Evolutionary conservation across 108 stramenopile species (phyloP).

Genomic region (Fistulifera pelliculosa): DNA sequence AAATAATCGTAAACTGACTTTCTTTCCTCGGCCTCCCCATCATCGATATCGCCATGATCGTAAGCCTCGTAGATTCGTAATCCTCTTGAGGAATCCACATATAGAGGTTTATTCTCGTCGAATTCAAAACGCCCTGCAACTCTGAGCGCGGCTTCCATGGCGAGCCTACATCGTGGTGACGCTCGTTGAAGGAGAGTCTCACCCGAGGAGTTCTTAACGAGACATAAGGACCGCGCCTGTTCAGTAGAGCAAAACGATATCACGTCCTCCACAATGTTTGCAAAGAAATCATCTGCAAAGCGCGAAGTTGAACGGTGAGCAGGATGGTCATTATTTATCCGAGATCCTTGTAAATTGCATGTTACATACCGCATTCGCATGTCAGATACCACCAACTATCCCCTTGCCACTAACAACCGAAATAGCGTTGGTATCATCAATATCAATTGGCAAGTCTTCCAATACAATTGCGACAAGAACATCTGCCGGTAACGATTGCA

Average conservation of each 20-base stretch:
- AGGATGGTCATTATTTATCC: no score
- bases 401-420: constrained; percentile 39
- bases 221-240: constrained; percentile 34
- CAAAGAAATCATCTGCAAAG: constrained; percentile 42
- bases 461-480: constrained; percentile 72
- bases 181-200: constrained; percentile 46
- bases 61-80: constrained; percentile 56
- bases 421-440: constrained; percentile 38
- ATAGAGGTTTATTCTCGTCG: constrained; percentile 21
- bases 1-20: constrained; percentile 61
- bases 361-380: constrained; percentile 40
- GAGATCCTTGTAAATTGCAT: no score
- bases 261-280: constrained; percentile 57
- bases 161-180: constrained; percentile 50
- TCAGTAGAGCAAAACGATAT: constrained; percentile 59
- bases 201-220: constrained; percentile 8
- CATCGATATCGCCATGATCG: constrained; percentile 43
- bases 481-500: constrained; percentile 52
- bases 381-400: constrained; percentile 77
- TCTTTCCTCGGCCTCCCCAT: constrained; percentile 25
- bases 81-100: constrained; percentile 14
- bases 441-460: constrained; percentile 69
- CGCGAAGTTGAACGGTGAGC: no score
- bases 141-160: constrained; percentile 39
- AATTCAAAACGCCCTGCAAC: constrained; percentile 75